Evolutionary conservation across 2,329 filamentous ascomycete genomes (phyloP), one percentile per base, ranked within the genome.

Genomic region (Periconia sp.): DNA sequence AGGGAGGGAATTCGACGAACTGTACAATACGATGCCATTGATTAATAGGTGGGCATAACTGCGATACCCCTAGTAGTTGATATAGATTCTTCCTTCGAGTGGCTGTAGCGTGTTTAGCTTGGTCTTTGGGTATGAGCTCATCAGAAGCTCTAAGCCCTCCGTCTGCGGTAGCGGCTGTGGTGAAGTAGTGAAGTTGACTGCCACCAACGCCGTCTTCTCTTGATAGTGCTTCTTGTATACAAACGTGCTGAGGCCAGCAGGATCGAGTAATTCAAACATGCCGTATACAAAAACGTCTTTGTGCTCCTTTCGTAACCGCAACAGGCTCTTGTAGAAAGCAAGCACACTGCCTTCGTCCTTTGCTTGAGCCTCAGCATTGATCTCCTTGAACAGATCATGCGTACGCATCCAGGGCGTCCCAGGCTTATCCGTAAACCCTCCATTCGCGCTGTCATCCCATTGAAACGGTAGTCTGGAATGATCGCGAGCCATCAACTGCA

Each of bases 1-100:
- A 40, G 89, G 84, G 2, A 86, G 78, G 55, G 78, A 88, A 36
- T 96, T 92, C 70, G 87, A 96, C 73, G 80, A 83, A 36, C 75
- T 96, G 52, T 91, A 85, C 65, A 74, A 69, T 48, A 77, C 75
- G 38, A 75, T 87, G 29, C 84, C 84, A 1, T 54, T 85, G 10
- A 61, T 86, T 39, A 77, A 78, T 1, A 61, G 68, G 39, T 83
- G 77, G 73, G 62, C 77, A 54, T 79, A 57, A 68, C 42, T 50
- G 41, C 40, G 34, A 52, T 43, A 32, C 43, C 40, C 40, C 44
- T 51, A 60, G 35, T 60, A 65, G 19, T 67, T 50, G 3, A 69
- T 52, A 43, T 71, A 72, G 3, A 71, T 59, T 26, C 68, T 58
- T 8, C 69, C 69, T 44, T 73, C 70, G 39, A 66, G 62, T 4